Percentiles rank a stretch among this genome's conserved stretches.
phyloP scores from a whole-genome alignment of 192 early-diverging fungal genomes.

The Coemansia sp. region DNA sequence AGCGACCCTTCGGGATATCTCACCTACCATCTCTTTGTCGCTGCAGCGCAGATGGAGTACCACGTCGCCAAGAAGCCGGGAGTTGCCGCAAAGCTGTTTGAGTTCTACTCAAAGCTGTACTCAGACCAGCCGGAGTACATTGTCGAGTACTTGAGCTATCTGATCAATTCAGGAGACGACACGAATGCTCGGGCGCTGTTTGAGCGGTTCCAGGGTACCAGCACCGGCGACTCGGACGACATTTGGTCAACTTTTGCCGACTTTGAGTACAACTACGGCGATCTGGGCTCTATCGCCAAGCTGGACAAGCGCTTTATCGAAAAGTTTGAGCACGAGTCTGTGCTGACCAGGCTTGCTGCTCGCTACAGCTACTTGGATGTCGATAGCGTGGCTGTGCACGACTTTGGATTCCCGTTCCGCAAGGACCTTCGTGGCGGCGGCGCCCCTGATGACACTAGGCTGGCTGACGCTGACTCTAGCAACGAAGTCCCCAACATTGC shows the following conservation, averaged over 20 bases:
- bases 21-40: slow-evolving; percentile 86
- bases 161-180: slow-evolving; percentile 87
- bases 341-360: slow-evolving; percentile 60
- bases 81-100: slow-evolving; percentile 88
- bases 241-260: slow-evolving; percentile 83
- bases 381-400: slow-evolving; percentile 64
- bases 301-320: slow-evolving; percentile 76
- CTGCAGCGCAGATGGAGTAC: slow-evolving; percentile 89
- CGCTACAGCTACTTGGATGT: slow-evolving; percentile 79
- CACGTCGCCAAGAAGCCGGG: slow-evolving; percentile 79
- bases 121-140: slow-evolving; percentile 72
- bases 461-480: neutral
- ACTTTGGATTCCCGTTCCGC: slow-evolving; percentile 64
- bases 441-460: neutral
- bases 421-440: slow-evolving; percentile 11
- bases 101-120: slow-evolving; percentile 80
- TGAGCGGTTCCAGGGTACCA: slow-evolving; percentile 76
- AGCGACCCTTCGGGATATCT: slow-evolving; percentile 70
- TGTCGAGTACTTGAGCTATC: slow-evolving; percentile 77
- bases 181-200: slow-evolving; percentile 88
- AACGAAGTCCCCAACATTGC: slow-evolving; percentile 15
- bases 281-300: slow-evolving; percentile 68
- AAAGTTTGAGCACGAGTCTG: slow-evolving; percentile 66
- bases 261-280: slow-evolving; percentile 87
- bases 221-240: slow-evolving; percentile 63